These are phyloP conservation scores for Diplodia seriata DNA, from an alignment of 2,329 filamentous ascomycete genomes.

Conservation along the genomic window DNA sequence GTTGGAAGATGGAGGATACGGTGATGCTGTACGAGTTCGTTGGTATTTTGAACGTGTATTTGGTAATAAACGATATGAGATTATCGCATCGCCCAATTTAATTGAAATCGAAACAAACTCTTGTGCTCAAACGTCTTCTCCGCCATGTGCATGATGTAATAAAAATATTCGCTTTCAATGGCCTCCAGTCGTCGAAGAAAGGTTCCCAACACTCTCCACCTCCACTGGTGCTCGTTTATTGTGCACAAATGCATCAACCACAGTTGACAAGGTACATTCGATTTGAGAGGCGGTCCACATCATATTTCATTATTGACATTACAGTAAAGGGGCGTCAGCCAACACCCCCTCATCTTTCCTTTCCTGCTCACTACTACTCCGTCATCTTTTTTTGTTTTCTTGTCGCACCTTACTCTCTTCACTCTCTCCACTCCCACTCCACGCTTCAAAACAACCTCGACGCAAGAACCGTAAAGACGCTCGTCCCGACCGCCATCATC, in stretches of 20 bases:
- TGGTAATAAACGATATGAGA: background rate
- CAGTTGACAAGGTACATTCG: background rate
- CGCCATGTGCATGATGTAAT: background rate
- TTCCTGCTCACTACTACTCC: background rate
- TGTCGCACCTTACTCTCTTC: background rate
- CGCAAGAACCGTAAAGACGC: conserved; percentile 7
- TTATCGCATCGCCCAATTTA: background rate
- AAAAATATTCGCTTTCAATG: background rate
- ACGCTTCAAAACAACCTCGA: background rate
- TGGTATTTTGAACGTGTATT: background rate
- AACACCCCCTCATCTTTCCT: background rate
- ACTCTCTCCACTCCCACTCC: too few relatives aligned
- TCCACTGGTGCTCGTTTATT: background rate
- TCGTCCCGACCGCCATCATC: conserved; percentile 10
- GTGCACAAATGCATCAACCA: background rate
- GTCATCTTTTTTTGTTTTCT: background rate
- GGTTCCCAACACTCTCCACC: background rate
- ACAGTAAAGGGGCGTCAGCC: too few relatives aligned
- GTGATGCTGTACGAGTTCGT: background rate
- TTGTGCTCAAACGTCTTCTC: background rate
- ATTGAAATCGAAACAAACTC: background rate
- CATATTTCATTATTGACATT: background rate
- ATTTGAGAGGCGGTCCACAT: background rate
- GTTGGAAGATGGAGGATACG: too few relatives aligned
- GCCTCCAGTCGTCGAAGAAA: background rate